Evolutionary conservation across 768 basidiomycete genomes (phyloP).

Genomic region (Neoboletus subvelutipes): DNA sequence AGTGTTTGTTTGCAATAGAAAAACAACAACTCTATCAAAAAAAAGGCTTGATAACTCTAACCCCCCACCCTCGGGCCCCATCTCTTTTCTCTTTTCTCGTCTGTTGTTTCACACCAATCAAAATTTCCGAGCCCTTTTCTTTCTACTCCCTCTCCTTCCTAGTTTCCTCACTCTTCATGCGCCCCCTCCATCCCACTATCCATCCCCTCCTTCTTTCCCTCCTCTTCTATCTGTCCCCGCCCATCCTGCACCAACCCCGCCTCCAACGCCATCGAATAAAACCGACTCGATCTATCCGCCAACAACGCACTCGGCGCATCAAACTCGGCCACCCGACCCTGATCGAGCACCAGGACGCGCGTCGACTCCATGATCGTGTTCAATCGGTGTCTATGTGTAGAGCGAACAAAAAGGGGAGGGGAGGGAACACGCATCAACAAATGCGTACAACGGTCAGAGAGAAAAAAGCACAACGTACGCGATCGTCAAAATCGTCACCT

Average conservation of each 20-base stretch:
- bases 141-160: too few species aligned
- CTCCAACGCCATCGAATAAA: slow-evolving; percentile 64
- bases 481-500: slow-evolving; percentile 84
- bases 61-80: too few species aligned
- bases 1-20: too few species aligned
- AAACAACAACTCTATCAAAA: too few species aligned
- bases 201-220: background rate
- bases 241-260: slow-evolving; percentile 45
- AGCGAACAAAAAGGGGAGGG: too few species aligned
- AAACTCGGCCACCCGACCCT: slow-evolving; percentile 82
- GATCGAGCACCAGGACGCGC: slow-evolving; percentile 77
- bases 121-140: too few species aligned
- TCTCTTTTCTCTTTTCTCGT: too few species aligned
- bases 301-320: slow-evolving; percentile 69
- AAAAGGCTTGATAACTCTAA: too few species aligned
- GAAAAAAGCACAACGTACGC: slow-evolving; percentile 51
- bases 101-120: too few species aligned
- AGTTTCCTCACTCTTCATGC: too few species aligned
- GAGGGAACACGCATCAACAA: background rate
- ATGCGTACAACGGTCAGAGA: too few species aligned
- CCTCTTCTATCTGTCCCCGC: background rate
- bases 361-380: slow-evolving; percentile 85
- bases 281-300: slow-evolving; percentile 52
- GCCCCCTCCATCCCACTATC: too few species aligned
- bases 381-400: slow-evolving; percentile 59